phyloP scores from a whole-genome alignment of 2,329 filamentous ascomycete genomes.

The Teratosphaeriaceae sp. region DNA sequence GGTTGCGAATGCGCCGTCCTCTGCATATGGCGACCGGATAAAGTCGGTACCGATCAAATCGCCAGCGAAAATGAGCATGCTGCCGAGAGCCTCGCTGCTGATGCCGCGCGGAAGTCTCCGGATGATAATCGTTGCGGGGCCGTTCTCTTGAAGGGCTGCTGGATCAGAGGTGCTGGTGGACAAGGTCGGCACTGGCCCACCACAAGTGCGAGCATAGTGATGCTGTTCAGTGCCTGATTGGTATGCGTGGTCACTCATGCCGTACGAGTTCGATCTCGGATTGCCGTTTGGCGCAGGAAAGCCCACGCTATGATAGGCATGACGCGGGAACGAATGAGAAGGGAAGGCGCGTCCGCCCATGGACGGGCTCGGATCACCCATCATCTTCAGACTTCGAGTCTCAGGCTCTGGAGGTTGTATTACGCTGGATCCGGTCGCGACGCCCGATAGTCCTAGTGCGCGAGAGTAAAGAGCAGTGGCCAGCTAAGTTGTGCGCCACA shows the following conservation, averaged over 20 bases:
- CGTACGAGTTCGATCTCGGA: conserved; percentile 32
- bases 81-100: conserved; percentile 51
- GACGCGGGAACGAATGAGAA: conserved; percentile 15
- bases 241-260: conserved; percentile 21
- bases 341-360: conserved; percentile 11
- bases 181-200: conserved; percentile 24
- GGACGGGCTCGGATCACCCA: conserved; percentile 14
- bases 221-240: conserved; percentile 18
- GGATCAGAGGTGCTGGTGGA: conserved; percentile 21
- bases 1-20: conserved; percentile 51
- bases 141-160: conserved; percentile 12
- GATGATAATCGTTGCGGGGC: conserved; percentile 43
- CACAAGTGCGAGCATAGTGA: conserved; percentile 32
- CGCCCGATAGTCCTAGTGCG: too few species aligned
- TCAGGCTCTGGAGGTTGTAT: too few species aligned
- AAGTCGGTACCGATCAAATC: conserved; percentile 56
- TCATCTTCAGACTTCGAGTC: too few species aligned
- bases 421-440: too few species aligned
- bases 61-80: conserved; percentile 60
- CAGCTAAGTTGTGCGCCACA: too few species aligned
- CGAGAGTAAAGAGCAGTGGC: too few species aligned
- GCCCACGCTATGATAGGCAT: conserved; percentile 10
- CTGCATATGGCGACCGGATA: conserved; percentile 46
- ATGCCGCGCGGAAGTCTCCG: conserved; percentile 55
- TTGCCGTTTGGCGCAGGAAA: conserved; percentile 16